phyloP scores from a whole-genome alignment of 2,329 filamentous ascomycete genomes.

The Fusarium napiforme region DNA sequence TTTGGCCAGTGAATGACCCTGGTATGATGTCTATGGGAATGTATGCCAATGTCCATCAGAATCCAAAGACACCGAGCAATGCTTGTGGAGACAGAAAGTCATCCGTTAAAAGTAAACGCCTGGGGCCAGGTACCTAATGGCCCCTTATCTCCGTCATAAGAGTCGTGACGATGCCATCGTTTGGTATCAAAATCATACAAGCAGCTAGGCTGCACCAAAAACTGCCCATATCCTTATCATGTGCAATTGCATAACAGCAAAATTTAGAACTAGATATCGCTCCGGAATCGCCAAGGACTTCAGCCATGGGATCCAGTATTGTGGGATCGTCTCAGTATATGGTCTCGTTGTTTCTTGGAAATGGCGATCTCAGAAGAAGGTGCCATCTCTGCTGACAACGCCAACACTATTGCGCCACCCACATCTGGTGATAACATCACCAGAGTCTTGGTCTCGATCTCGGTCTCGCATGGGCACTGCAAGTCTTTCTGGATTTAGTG shows the following conservation, averaged over 20 bases:
- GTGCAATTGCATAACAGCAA: constrained; percentile 2
- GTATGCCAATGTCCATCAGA: constrained; percentile 8
- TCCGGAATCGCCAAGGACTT: constrained; percentile 1
- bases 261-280: constrained; percentile 2
- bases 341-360: not conserved
- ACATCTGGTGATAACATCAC: constrained; percentile 57
- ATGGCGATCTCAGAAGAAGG: constrained; percentile 57
- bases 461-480: constrained; percentile 48
- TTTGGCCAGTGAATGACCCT: not conserved
- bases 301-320: not conserved
- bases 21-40: not conserved
- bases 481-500: constrained; percentile 57
- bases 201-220: constrained; percentile 33
- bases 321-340: not conserved
- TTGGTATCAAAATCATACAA: constrained; percentile 47
- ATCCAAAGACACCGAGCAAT: constrained; percentile 29
- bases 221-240: not conserved
- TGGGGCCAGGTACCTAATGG: constrained; percentile 25
- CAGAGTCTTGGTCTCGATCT: constrained; percentile 47
- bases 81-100: constrained; percentile 28
- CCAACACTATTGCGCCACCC: constrained; percentile 68
- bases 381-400: constrained; percentile 64
- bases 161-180: constrained; percentile 42
- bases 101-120: constrained; percentile 38
- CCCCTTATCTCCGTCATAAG: constrained; percentile 39